Evolutionary conservation across 805 yeast species (phyloP), one percentile per base, ranked within the genome.

Genomic region (Metschnikowia gelsemii): DNA sequence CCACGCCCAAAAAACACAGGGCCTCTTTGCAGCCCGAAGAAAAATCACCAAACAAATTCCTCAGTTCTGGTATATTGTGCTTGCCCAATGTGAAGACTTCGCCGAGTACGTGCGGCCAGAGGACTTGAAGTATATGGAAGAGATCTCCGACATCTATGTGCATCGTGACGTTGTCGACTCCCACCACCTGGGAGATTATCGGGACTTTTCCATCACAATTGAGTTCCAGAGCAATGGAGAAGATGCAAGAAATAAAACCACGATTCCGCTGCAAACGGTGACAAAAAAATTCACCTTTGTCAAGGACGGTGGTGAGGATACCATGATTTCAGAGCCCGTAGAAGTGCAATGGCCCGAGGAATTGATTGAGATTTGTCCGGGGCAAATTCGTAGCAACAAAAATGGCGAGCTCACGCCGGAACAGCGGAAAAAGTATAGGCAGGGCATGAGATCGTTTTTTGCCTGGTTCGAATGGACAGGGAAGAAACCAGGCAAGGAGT

Each of bases 391-490:
- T 36, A 38, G 41, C n/a, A 51, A 48, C 16, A 56, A 57, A 41
- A 58, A 56, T 11, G 58, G 58, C 16, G 68, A 71, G 22, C 64
- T 79, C 32, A 51, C 69, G n/a, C 48, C 61, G 16, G 77, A 73
- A 16, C 81, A 79, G 31, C 82, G 82, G 60, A 79, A 74, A 52
- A 67, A 69, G 42, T 84, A 84, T 56, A 65, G 90, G 43, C 56
- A 70, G 14, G 90, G 90, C 4, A 83, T 83, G 88, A 82, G 82
- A 56, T 80, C 91, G 11, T 84, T 91, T 55, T 90, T 91, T 62
- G 83, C 88, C 5, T 90, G 90, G 82, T 90, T 89, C 58, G 68
- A 70, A 35, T 89, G 95, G 90, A 84, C 93, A 0, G 96, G 95
- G 0, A 59, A 64, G 25, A 82, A 81, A 49, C 84, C 87, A 1